Base-by-base conservation (phyloP, 208 protist species). In the Leptomonas pyrrhocoris region DNA sequence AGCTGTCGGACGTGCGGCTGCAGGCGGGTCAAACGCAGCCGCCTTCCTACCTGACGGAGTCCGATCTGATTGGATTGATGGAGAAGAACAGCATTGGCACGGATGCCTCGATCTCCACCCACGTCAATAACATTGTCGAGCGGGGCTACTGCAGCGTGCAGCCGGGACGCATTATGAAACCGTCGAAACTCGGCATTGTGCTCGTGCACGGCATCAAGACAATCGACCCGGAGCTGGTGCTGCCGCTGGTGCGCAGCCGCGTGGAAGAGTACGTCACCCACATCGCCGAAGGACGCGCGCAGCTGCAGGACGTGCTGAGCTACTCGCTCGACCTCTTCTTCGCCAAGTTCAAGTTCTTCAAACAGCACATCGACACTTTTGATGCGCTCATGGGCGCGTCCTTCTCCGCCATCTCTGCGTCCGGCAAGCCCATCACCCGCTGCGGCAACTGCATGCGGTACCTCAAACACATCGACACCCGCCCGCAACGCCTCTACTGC, bases 71-170 rank as follows among this genome's bases (percentile, higher is more conserved):
- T 40, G 77, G 81, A 0, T 57, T 96, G 12, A 99, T 99, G 98
- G 98, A 99, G 58, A 92, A 92, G 63, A 85, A 99, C 69, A 93
- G 96, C 36, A 99, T 99, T 60, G 98, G 98, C 34, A 99, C 99
- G 2, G 99, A 99, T 82, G 98, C 99, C 3, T 99, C 98, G 16
- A 99, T 99, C 68, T 98, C 98, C 3, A 83, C 97, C 70, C 99
- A 99, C 80, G 99, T 99, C 30, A 85, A 98, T 69, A 99, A 90
- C 46, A 96, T 99, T 53, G 79, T 98, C 34, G 84, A 98, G 53
- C 84, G 98, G 38, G 87, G 81, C 21, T 98, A 98, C 73, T 94
- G 88, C 83, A 73, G 73, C 45, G 90, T 97, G 46, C 80, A 94
- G 68, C 70, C 90, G 2, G 90, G 90, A 4, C 81, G 90, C 60